phyloP scores from a whole-genome alignment of 306 rosid genomes.

The Adenanthera pavonina region DNA sequence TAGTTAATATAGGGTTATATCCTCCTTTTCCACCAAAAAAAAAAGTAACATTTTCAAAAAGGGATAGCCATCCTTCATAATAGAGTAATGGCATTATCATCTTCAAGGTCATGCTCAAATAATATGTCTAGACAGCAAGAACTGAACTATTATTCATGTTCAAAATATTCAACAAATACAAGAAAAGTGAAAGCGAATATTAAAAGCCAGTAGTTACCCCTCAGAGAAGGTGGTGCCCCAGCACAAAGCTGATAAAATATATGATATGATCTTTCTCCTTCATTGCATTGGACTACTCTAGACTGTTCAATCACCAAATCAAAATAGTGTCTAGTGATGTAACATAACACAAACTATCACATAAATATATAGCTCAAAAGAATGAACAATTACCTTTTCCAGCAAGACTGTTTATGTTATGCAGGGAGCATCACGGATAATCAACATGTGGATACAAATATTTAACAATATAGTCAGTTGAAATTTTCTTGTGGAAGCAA shows the following conservation, averaged over 20 bases:
- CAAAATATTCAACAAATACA: constrained; percentile 30
- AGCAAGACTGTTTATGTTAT: constrained; percentile 74
- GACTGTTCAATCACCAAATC: constrained; percentile 66
- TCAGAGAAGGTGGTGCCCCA: constrained; percentile 84
- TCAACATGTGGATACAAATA: constrained; percentile 43
- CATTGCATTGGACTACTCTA: constrained; percentile 97
- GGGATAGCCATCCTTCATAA: constrained; percentile 1
- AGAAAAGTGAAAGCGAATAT: constrained; percentile 24
- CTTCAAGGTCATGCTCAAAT: constrained; percentile 32
- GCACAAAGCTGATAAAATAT: constrained; percentile 98
- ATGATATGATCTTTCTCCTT: constrained; percentile 97
- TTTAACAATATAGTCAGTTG: constrained; percentile 47
- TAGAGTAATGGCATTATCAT: constrained; percentile 3
- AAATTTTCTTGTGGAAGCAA: constrained; percentile 32
- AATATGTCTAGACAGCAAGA: constrained; percentile 18
- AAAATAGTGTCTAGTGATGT: constrained; percentile 34
- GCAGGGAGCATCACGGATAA: constrained; percentile 38
- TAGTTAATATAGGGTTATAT: too few species aligned
- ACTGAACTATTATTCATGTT: background rate
- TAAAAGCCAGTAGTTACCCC: constrained; percentile 55
- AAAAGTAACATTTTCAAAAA: constrained; percentile 11
- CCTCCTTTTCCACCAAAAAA: too few species aligned
- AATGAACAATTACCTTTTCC: constrained; percentile 79
- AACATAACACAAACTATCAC: constrained; percentile 32
- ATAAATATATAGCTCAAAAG: constrained; percentile 34